phyloP scores from a whole-genome alignment of 768 basidiomycete genomes.

The Collybiopsis luxurians region DNA sequence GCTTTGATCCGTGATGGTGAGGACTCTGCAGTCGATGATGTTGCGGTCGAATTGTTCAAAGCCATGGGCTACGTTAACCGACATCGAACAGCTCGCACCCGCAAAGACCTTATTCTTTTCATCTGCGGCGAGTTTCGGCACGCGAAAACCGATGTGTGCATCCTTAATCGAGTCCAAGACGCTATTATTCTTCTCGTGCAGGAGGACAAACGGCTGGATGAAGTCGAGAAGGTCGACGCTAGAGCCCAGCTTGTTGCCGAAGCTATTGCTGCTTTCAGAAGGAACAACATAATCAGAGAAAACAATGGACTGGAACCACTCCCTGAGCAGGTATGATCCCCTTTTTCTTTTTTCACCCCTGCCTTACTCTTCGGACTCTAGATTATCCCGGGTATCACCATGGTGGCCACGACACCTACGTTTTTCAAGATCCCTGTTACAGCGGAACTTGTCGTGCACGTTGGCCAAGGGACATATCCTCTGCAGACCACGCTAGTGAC shows the following conservation, averaged over 20 bases:
- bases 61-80: conserved; percentile 18
- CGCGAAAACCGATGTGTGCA: conserved; percentile 27
- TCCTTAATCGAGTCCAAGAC: conserved; percentile 17
- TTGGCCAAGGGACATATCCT: conserved; percentile 15
- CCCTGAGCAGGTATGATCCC: not conserved
- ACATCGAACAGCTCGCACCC: conserved; percentile 14
- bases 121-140: conserved; percentile 24
- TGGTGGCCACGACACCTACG: conserved; percentile 10
- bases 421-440: conserved; percentile 20
- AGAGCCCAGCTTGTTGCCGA: conserved; percentile 19
- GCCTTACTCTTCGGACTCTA: not conserved
- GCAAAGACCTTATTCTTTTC: conserved; percentile 22
- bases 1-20: too few species aligned
- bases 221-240: conserved; percentile 6
- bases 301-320: not conserved
- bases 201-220: conserved; percentile 20
- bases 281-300: conserved; percentile 12
- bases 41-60: conserved; percentile 25
- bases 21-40: conserved; percentile 34
- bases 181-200: conserved; percentile 22
- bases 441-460: conserved; percentile 10
- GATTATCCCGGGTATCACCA: conserved; percentile 13
- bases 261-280: conserved; percentile 21
- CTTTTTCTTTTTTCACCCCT: not conserved
- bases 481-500: conserved; percentile 13